phyloP scores from a whole-genome alignment of 371 early-diverging fungal species.

The Choanephora cucurbitarum region DNA sequence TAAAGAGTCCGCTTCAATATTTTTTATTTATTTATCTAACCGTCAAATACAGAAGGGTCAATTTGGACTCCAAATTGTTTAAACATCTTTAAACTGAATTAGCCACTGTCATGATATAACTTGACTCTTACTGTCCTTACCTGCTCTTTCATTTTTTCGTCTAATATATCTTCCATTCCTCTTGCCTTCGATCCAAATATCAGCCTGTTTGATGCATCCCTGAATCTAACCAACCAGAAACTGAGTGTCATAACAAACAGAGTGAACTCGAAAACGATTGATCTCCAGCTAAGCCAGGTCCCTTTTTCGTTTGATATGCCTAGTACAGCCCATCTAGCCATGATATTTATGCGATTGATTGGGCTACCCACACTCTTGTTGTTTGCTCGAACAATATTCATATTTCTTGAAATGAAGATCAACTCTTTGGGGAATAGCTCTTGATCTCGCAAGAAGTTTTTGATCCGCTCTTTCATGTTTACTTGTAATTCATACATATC shows the following conservation, averaged over 20 bases:
- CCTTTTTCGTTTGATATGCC: conserved; percentile 44
- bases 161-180: conserved; percentile 77
- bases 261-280: conserved; percentile 55
- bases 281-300: conserved; percentile 32
- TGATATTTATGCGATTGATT: conserved; percentile 86
- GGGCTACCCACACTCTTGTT: conserved; percentile 86
- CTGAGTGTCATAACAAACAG: conserved; percentile 62
- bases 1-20: too few species aligned
- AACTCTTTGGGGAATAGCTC: conserved; percentile 82
- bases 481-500: conserved; percentile 75
- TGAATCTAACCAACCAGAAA: conserved; percentile 56
- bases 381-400: conserved; percentile 85
- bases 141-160: conserved; percentile 60
- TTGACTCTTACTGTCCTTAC: conserved; percentile 17
- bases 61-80: conserved; percentile 69
- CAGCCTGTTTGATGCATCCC: conserved; percentile 36
- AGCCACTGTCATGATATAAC: neutral
- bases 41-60: conserved; percentile 71
- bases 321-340: conserved; percentile 82
- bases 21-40: too few species aligned
- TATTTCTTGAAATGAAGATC: conserved; percentile 88
- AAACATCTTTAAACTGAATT: conserved; percentile 43
- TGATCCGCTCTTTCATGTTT: conserved; percentile 71
- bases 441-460: conserved; percentile 72
- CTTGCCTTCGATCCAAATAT: conserved; percentile 40